Evolutionary conservation across 2,329 filamentous ascomycete genomes (phyloP), one percentile per base, ranked within the genome.

Genomic region (Coniochaeta ligniaria): DNA sequence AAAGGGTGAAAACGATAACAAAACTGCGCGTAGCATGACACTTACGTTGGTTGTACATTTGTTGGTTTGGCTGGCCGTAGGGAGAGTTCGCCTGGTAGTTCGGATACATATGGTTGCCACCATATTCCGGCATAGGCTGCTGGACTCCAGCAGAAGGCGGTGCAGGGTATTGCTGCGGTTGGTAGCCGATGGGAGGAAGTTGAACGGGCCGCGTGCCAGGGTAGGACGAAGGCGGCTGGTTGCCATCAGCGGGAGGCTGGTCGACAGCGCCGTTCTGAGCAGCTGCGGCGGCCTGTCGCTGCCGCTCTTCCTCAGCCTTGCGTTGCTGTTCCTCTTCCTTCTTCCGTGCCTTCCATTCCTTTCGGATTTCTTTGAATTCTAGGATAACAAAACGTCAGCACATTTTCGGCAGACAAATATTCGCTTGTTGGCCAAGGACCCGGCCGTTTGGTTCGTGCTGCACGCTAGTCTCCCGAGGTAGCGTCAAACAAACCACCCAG

Each of bases 331-430:
- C 94, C 69, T 98, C 94, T 74, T 98, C 95, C 91, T 99, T 99
- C 85, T 98, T 98, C 71, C 95, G 92, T 43, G 91, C 91, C 80
- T 98, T 99, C 95, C 95, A 99, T 72, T 98, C 94, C 73, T 98
- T 98, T 65, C 95, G 90, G 63, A 98, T 97, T 72, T 99, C 95
- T 74, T 99, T 99, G 79, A 99, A 98, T 75, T 98, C 95, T 98
- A 71, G 66, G 31, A 60, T 28, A 22, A 28, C 6, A 38, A 36
- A 35, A 1, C 31, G 54, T 56, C 26, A 56, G 54, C 38, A 24
- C 31, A n/a, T 2, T 38, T 36, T 8, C 20, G 6, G 24, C 2
- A 31, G 22, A 31, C 12, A 14, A 26, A 28, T 24, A 24, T 38
- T 22, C 35, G 31, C 35, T 38, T 22, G 17, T 38, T 36, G 26